phyloP scores from a whole-genome alignment of 257 asterid species.

The Solanum sejunctum region DNA sequence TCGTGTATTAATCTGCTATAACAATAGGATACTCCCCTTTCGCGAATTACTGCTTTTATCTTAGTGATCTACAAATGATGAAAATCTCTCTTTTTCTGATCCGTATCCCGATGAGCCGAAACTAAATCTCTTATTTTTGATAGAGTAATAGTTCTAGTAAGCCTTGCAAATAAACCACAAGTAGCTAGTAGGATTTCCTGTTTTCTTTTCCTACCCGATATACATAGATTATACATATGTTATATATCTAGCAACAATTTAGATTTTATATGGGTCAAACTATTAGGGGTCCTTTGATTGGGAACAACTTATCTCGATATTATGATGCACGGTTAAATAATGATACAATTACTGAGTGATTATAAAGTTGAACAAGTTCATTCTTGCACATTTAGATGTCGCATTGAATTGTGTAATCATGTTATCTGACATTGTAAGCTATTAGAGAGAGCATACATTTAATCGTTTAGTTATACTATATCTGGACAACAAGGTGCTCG shows the following conservation, averaged over 20 bases:
- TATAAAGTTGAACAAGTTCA: too few relatives aligned
- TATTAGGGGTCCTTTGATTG: background rate
- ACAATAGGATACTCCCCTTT: too few relatives aligned
- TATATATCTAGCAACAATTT: background rate
- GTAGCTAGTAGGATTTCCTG: background rate
- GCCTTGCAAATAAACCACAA: background rate
- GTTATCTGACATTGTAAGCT: background rate
- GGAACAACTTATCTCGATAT: background rate
- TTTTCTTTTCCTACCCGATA: background rate
- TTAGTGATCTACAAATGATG: too few relatives aligned
- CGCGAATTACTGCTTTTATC: too few relatives aligned
- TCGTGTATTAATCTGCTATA: too few relatives aligned
- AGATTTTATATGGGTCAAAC: background rate
- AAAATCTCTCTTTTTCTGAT: too few relatives aligned
- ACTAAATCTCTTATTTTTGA: too few relatives aligned
- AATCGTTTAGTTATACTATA: background rate
- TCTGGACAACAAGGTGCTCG: constrained; percentile 33
- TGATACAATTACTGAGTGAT: background rate
- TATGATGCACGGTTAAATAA: background rate
- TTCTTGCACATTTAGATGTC: background rate
- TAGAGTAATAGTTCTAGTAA: too few relatives aligned
- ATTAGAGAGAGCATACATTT: background rate
- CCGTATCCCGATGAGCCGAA: too few relatives aligned
- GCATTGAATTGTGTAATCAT: background rate
- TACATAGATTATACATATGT: background rate